These are phyloP conservation scores for Pythium monospermum DNA, from an alignment of 352 stramenopile species.

Conservation along the genomic window DNA sequence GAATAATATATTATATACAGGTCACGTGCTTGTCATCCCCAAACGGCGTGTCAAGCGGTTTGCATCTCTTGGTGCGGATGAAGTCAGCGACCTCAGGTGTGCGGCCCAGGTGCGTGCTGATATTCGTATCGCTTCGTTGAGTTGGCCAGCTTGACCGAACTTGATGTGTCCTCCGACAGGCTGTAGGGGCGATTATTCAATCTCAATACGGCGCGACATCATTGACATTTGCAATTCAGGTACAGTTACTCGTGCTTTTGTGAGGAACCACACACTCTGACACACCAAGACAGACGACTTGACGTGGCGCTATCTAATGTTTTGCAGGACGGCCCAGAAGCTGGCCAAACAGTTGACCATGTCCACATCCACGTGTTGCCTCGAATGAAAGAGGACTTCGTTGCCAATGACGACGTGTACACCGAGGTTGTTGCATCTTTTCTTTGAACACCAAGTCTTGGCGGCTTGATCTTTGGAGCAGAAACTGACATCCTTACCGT, in stretches of 20 bases:
- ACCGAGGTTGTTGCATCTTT: constrained; percentile 50
- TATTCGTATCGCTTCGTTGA: neutral
- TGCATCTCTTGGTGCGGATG: constrained; percentile 67
- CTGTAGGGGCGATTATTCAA: constrained; percentile 72
- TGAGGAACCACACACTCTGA: too few relatives aligned
- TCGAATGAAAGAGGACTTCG: constrained; percentile 68
- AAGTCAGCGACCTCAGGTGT: constrained; percentile 88
- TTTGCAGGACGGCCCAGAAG: constrained; percentile 82
- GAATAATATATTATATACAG: constrained; percentile 15
- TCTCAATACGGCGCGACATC: constrained; percentile 59
- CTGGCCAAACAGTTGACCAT: constrained; percentile 91
- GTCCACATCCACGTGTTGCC: constrained; percentile 94
- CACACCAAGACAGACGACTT: too few relatives aligned
- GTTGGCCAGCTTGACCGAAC: neutral
- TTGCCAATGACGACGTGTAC: constrained; percentile 91
- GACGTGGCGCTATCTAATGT: too few relatives aligned
- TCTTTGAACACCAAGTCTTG: too few relatives aligned
- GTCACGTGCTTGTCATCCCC: constrained; percentile 89
- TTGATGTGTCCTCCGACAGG: too few relatives aligned
- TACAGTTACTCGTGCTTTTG: constrained; percentile 7
- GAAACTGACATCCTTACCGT: neutral
- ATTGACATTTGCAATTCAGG: constrained; percentile 92
- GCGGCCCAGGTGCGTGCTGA: constrained; percentile 50
- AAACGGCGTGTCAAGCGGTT: constrained; percentile 73
- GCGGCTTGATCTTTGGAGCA: too few relatives aligned